phyloP scores from a whole-genome alignment of 805 yeast species.

The Metschnikowia santaceciliae region DNA sequence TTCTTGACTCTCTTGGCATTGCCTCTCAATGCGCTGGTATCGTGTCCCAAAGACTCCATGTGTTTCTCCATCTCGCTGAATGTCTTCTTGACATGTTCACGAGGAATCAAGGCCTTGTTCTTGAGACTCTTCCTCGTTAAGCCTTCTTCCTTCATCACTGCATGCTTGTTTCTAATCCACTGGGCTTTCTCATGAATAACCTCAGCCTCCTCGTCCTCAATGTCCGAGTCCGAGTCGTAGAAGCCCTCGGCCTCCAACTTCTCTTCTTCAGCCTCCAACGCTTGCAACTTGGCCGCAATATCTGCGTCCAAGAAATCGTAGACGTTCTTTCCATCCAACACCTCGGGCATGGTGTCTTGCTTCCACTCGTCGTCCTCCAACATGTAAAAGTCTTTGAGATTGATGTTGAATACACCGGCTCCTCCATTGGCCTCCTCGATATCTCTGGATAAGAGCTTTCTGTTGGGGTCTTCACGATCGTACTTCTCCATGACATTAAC shows the following conservation, averaged over 20 bases:
- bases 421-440: conserved; percentile 95
- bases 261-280: conserved; percentile 96
- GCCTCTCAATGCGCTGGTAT: conserved; percentile 54
- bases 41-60: conserved; percentile 87
- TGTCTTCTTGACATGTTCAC: conserved; percentile 78
- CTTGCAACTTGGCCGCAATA: conserved; percentile 87
- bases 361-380: conserved; percentile 98
- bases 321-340: conserved; percentile 92
- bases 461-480: conserved; percentile 75
- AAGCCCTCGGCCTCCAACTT: conserved; percentile 90
- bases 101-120: conserved; percentile 84
- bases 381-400: conserved; percentile 86
- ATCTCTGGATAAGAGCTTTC: conserved; percentile 80
- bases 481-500: conserved; percentile 59
- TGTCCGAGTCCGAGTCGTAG: conserved; percentile 79
- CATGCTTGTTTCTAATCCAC: conserved; percentile 96
- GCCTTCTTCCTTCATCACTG: conserved; percentile 85
- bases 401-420: conserved; percentile 95
- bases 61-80: conserved; percentile 81
- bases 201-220: conserved; percentile 48
- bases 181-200: conserved; percentile 76
- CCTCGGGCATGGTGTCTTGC: conserved; percentile 94
- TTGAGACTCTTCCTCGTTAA: conserved; percentile 82
- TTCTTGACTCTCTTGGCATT: conserved; percentile 32
- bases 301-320: conserved; percentile 97